phyloP scores from a whole-genome alignment of 139 green algal genomes.

The Tetratostichococcus sp. region DNA sequence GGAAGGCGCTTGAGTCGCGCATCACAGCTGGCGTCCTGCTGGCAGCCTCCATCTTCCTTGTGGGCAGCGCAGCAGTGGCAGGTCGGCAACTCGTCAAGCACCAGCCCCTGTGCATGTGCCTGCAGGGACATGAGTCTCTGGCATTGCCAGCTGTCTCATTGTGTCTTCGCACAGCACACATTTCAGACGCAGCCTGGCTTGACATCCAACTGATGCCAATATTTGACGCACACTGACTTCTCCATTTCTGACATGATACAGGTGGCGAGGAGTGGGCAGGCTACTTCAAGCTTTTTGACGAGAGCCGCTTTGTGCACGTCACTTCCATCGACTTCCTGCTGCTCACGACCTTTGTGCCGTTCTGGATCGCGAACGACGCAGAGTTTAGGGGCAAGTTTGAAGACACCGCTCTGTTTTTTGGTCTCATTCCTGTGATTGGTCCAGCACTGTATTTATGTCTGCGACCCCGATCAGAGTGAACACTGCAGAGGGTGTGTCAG shows the following conservation, averaged over 20 bases:
- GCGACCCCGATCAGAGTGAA: neutral
- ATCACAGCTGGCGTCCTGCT: slow-evolving; percentile 43
- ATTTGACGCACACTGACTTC: too few relatives aligned
- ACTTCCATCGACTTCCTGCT: slow-evolving; percentile 74
- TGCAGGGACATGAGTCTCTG: slow-evolving; percentile 19
- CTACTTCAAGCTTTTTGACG: slow-evolving; percentile 68
- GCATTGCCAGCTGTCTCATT: slow-evolving; percentile 11
- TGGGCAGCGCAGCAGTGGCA: slow-evolving; percentile 16
- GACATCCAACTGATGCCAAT: too few relatives aligned
- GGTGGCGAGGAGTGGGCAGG: slow-evolving; percentile 40
- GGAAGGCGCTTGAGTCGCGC: slow-evolving; percentile 34
- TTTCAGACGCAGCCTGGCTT: too few relatives aligned
- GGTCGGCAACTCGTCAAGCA: neutral
- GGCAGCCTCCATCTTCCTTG: slow-evolving; percentile 17
- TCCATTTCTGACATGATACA: slow-evolving; percentile 6
- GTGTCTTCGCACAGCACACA: neutral
- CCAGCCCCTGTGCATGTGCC: neutral
- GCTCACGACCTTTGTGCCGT: slow-evolving; percentile 62
- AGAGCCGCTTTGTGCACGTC: slow-evolving; percentile 73
- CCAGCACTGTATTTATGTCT: neutral
- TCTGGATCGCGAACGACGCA: slow-evolving; percentile 60
- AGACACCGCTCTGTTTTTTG: neutral
- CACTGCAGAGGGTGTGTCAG: too few relatives aligned
- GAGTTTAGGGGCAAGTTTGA: neutral
- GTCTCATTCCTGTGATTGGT: neutral